Conservation (phyloP, 2,329 filamentous ascomycete genomes). For the Clarireedia hainanense region DNA sequence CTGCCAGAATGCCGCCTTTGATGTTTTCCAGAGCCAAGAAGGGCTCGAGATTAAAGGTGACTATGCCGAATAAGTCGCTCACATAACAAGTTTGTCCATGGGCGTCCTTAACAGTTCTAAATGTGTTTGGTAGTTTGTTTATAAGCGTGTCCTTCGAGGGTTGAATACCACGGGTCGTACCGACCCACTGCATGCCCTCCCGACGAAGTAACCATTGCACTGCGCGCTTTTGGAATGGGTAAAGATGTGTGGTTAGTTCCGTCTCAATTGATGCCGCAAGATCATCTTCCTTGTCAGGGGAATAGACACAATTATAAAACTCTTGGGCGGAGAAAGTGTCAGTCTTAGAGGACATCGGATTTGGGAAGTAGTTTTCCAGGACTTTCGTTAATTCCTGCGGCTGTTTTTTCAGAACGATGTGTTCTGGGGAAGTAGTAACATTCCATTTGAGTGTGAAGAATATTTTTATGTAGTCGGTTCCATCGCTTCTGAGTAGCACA, state of each 20-base stretch:
- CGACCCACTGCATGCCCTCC: slow-evolving; percentile 50
- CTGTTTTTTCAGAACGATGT: slow-evolving; percentile 14
- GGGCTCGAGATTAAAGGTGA: slow-evolving; percentile 40
- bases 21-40: slow-evolving; percentile 38
- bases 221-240: slow-evolving; percentile 64
- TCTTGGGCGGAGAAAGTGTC: slow-evolving; percentile 40
- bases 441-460: slow-evolving; percentile 27
- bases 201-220: slow-evolving; percentile 62
- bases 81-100: slow-evolving; percentile 42
- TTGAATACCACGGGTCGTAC: slow-evolving; percentile 5
- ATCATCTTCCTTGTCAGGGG: slow-evolving; percentile 42
- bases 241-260: slow-evolving; percentile 45
- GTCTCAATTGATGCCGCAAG: slow-evolving; percentile 34
- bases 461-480: slow-evolving; percentile 18
- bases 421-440: slow-evolving; percentile 19
- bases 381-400: slow-evolving; percentile 21
- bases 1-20: slow-evolving; percentile 49
- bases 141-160: neutral
- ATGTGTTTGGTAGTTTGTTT: slow-evolving; percentile 32
- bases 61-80: slow-evolving; percentile 55
- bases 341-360: slow-evolving; percentile 12
- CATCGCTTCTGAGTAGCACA: slow-evolving; percentile 15
- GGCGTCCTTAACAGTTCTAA: slow-evolving; percentile 37
- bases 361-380: slow-evolving; percentile 23
- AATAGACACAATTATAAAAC: slow-evolving; percentile 64